A percentile compares a stretch with the other conserved stretches of the same genome.
These are phyloP conservation scores for Stipa capillata DNA, from an alignment of 176 grass and related monocot species.

Conservation along the genomic window DNA sequence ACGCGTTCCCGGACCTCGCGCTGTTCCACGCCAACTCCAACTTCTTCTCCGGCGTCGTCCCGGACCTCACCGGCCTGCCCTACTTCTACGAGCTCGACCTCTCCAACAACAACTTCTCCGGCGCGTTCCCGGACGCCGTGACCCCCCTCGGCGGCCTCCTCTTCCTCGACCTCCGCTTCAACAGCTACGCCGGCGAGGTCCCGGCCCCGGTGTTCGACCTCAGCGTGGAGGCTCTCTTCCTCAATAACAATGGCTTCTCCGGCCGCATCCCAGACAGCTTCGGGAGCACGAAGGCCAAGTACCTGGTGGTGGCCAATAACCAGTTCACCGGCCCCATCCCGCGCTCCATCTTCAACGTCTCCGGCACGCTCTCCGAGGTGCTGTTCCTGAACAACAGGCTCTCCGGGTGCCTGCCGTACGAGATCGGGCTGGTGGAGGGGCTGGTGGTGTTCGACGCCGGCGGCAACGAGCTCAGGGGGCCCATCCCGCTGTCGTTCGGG, in stretches of 20 bases:
- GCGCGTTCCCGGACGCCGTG: slow-evolving; percentile 38
- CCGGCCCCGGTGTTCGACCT: slow-evolving; percentile 41
- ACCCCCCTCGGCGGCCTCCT: slow-evolving; percentile 27
- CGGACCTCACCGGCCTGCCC: slow-evolving; percentile 27
- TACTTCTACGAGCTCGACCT: slow-evolving; percentile 88
- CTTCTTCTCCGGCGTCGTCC: slow-evolving; percentile 39
- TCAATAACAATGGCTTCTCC: slow-evolving; percentile 76
- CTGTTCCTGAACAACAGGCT: slow-evolving; percentile 80
- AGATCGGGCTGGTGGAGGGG: slow-evolving; percentile 51
- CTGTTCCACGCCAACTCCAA: slow-evolving; percentile 96
- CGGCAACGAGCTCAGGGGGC: slow-evolving; percentile 46
- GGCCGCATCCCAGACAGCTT: slow-evolving; percentile 40
- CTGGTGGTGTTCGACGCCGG: slow-evolving; percentile 63
- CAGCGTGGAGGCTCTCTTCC: slow-evolving; percentile 52
- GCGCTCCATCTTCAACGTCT: slow-evolving; percentile 46
- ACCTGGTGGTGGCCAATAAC: slow-evolving; percentile 84
- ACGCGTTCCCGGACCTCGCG: slow-evolving; percentile 61
- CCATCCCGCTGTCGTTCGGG: slow-evolving; percentile 71
- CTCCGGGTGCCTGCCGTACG: slow-evolving; percentile 71
- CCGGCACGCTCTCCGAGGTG: slow-evolving; percentile 43
- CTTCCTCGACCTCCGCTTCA: slow-evolving; percentile 90
- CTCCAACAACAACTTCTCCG: slow-evolving; percentile 66
- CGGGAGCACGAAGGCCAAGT: slow-evolving; percentile 40
- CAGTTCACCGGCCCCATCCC: slow-evolving; percentile 55
- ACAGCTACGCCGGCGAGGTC: slow-evolving; percentile 31